Base-by-base conservation (phyloP, 148 eudicot genomes). In the Agrostemma githago region DNA sequence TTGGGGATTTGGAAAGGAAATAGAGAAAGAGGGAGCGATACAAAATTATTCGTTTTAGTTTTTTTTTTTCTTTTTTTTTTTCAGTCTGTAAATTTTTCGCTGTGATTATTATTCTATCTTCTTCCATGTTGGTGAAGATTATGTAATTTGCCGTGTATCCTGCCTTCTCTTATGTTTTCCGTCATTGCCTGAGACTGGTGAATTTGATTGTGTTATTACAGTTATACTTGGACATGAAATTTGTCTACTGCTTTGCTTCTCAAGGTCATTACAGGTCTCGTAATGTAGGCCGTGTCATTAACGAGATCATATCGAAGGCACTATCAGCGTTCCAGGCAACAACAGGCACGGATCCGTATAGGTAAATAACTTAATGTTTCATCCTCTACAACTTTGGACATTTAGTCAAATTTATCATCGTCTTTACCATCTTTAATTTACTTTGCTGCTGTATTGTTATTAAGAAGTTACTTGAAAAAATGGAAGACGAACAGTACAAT, bases 171-270 rank as follows among this genome's bases (percentile, higher is more conserved):
- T 26, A 7, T 19, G 42, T 66, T 56, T 20, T 39, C 2, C 58
- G n/a, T 17, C 19, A 56, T 19, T 42, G 37, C 2, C n/a, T 20
- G 63, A 67, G 40, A 80, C 76, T 14, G 11, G 8, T 63, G 14
- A 26, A 16, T 19, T 72, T 41, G 4, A 60, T 41, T 17, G 59
- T 17, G 59, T 72, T 21, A 15, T 63, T 84, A 85, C 91, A 93
- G 98, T 81, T 93, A 64, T 93, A 88, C 82, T 80, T 93, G 90
- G 98, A 93, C 85, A 90, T 93, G 98, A 89, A 88, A 78, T 93
- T 93, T 77, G 92, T 93, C 79, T 85, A 85, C 67, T 85, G 87
- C 84, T 93, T 93, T 78, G 92, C 98, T 74, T 89, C 94, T 44
- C 92, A 89, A 89, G 98, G 96, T 58, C 96, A 92, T 48, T 93